phyloP scores from a whole-genome alignment of 169 alveolate species.

The Fabrea salina region DNA sequence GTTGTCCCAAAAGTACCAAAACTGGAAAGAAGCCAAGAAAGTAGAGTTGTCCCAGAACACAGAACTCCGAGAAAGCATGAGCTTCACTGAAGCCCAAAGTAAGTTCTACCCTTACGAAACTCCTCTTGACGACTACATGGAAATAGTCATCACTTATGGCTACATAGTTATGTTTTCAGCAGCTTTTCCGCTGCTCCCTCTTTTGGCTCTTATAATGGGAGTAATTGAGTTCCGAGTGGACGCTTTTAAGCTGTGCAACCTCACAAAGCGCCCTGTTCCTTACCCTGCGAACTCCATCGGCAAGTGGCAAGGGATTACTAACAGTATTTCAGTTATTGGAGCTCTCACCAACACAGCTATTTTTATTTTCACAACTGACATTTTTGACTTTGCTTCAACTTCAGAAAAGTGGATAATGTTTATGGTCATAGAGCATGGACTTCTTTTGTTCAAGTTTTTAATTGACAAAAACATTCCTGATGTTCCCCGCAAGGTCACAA shows the following conservation, averaged over 20 bases:
- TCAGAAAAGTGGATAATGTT: background rate
- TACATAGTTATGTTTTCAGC: constrained; percentile 23
- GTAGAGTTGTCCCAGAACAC: background rate
- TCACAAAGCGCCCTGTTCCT: constrained; percentile 16
- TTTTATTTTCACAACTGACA: constrained; percentile 4
- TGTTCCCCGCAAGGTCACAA: constrained; percentile 8
- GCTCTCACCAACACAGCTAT: constrained; percentile 15
- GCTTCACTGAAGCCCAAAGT: background rate
- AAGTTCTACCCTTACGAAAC: background rate
- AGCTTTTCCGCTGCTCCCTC: constrained; percentile 26
- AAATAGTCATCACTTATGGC: constrained; percentile 13
- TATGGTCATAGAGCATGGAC: constrained; percentile 25
- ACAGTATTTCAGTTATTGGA: background rate
- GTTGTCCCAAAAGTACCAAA: background rate
- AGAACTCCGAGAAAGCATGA: background rate
- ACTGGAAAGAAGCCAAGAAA: too few relatives aligned
- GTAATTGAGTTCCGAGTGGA: constrained; percentile 1
- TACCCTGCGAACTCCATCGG: constrained; percentile 14
- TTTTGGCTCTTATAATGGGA: background rate
- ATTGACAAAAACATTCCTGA: background rate
- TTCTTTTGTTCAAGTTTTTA: constrained; percentile 15
- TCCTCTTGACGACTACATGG: constrained; percentile 33
- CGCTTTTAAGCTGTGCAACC: constrained; percentile 8
- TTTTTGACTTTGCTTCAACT: background rate
- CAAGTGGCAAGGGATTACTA: background rate